phyloP scores from a whole-genome alignment of 257 asterid species.

The Nicotiana otophora region DNA sequence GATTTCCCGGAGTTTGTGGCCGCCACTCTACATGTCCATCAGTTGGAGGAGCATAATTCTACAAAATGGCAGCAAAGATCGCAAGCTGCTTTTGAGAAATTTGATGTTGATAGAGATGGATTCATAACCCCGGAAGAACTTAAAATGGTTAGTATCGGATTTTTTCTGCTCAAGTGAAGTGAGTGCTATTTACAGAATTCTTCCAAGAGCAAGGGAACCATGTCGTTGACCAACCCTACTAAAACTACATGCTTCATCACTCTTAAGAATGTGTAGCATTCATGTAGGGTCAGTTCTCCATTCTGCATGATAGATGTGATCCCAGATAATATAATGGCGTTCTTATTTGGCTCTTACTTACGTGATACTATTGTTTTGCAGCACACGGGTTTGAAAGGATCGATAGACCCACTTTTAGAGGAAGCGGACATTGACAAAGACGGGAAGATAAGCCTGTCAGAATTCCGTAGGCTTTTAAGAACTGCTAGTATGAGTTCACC shows the following conservation, averaged over 20 bases:
- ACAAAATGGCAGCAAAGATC: slow-evolving; percentile 69
- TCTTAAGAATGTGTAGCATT: neutral
- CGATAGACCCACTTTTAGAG: slow-evolving; percentile 66
- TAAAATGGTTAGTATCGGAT: slow-evolving; percentile 45
- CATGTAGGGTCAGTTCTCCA: neutral
- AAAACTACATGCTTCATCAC: slow-evolving; percentile 3
- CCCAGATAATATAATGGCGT: neutral
- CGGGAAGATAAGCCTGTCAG: slow-evolving; percentile 72
- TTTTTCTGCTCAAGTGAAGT: neutral
- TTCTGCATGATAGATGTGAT: neutral
- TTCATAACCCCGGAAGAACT: slow-evolving; percentile 73
- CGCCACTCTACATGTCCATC: slow-evolving; percentile 75
- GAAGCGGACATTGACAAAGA: slow-evolving; percentile 90
- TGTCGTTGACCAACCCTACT: neutral
- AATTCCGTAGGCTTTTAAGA: slow-evolving; percentile 73
- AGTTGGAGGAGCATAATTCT: slow-evolving; percentile 67
- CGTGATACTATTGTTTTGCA: slow-evolving; percentile 19
- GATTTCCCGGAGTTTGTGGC: slow-evolving; percentile 84
- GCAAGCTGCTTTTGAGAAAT: slow-evolving; percentile 70
- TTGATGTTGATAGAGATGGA: slow-evolving; percentile 76
- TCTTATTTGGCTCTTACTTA: neutral
- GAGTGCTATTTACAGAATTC: neutral
- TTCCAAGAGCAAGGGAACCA: neutral
- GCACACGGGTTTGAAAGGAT: slow-evolving; percentile 70
- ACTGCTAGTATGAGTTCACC: slow-evolving; percentile 76